Base-by-base conservation (phyloP, 306 rosid species). In the Fragaria ananassa region DNA sequence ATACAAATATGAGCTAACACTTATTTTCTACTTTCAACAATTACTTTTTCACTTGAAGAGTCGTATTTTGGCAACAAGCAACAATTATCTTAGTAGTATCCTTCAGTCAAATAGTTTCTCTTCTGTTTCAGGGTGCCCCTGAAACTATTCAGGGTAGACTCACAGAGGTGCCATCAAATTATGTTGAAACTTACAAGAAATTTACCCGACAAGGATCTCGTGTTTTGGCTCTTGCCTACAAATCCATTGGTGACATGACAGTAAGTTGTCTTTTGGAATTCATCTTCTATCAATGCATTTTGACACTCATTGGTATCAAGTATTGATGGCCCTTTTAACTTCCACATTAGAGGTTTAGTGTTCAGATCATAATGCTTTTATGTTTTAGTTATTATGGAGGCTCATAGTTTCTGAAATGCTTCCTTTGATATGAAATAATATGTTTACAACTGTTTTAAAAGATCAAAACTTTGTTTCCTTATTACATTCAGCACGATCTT, bases 161-260 rank as follows among this genome's bases (percentile, higher is more conserved):
- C 72, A 71, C 78, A 41, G 91, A 92, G 81, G 57, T 89, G 60
- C 99, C 99, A 11, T 82, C 87, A 60, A 86, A 90, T 18, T 95
- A 92, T 82, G 88, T 91, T 75, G 97, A 95, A 72, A 91, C 97
- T 23, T 95, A 90, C 86, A 95, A 89, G 85, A 91, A 82, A 70
- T 89, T 82, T 86, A 95, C 98, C 69, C 96, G 99, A 46, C 99
- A 95, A 74, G 99, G 99, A 65, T 95, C 99, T 70, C 99, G 99
- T 19, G 99, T 95, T 75, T 96, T 95, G 78, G 97, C 99, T 61
- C 92, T 95, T 81, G 99, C 97, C 62, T 93, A 83, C 89, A 95
- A 95, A 84, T 81, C 99, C 83, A 89, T 95, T 80, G 73, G 92
- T 4, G 99, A 95, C 72, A 95, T 95, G 98, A 92, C 97, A 85